Conservation (phyloP, 192 early-diverging fungal genomes). For the Phlyctochytrium arcticum region DNA sequence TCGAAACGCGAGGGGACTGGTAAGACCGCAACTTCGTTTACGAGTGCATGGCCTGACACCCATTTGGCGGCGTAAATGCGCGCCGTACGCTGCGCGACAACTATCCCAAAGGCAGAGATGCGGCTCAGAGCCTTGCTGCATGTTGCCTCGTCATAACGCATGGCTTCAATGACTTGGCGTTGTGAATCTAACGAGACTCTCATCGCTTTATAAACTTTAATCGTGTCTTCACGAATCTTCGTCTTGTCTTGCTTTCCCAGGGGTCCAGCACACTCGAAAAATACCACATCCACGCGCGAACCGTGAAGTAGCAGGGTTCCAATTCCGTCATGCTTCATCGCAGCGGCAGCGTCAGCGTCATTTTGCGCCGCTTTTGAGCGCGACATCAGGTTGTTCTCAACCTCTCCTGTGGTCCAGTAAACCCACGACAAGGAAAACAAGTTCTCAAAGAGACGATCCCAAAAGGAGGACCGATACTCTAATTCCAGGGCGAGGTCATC, state of each 20-base stretch:
- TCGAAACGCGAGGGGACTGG: neutral
- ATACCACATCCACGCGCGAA: neutral
- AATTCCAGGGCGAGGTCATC: neutral
- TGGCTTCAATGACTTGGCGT: neutral
- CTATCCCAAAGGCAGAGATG: neutral
- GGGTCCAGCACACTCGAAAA: neutral
- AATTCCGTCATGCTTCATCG: neutral
- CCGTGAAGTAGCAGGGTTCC: neutral
- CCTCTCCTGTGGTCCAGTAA: neutral
- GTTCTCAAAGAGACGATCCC: neutral
- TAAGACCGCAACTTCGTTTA: neutral
- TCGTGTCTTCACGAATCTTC: neutral
- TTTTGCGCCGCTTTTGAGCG: neutral
- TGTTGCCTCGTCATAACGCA: neutral
- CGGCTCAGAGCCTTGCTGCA: neutral
- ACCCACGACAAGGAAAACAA: neutral
- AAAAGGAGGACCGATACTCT: neutral
- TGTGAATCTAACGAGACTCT: neutral
- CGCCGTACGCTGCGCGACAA: neutral
- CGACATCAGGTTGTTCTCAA: neutral
- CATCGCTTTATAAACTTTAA: neutral
- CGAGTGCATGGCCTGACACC: neutral
- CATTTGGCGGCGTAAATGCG: neutral
- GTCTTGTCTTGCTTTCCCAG: neutral
- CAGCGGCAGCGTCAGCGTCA: neutral